Base-by-base conservation (phyloP, 2,329 filamentous ascomycete genomes). In the Karstenula rhodostoma region DNA sequence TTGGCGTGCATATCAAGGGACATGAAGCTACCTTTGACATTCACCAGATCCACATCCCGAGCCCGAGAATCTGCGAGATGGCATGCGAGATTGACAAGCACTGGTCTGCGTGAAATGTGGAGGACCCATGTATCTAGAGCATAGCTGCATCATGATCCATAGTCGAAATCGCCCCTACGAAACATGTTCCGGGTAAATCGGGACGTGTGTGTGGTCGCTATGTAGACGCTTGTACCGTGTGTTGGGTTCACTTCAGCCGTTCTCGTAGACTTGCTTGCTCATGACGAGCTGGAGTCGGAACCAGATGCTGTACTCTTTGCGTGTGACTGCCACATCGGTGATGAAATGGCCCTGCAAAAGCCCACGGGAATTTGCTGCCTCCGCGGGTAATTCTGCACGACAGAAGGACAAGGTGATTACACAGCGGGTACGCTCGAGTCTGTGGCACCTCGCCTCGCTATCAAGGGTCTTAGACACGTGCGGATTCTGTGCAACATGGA, bases 381-480 rank as follows among this genome's bases (percentile, higher is more conserved):
- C 35, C 4, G 13, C 19, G 12, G 23, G 27, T 33, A 15, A 4
- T 55, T 53, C 32, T 43, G 50, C 23, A 19, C n/a, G 19, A 55
- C 29, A 27, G 27, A 50, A 35, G 29, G 47, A 12, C 10, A 29
- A 22, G 12, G 29, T 27, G 19, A 27, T 46, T 13, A 25, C 52
- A 55, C 52, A 17, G 19, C 52, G 40, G 40, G 52, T 55, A 46
- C 51, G 52, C 52, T 46, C 52, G 15, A n/a, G 27, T 43, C 19
- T 22, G 52, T 55, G 27, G 17, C 17, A 46, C 52, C 40, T 47
- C 25, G 27, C 19, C 19, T 35, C n/a, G 10, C 10, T 35, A 23
- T 29, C 7, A 43, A 27, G 52, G 52, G 42, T 55, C 27, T 46
- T 32, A 46, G 35, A 54, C 51, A 55, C 52, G 27, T 55, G 52